Conservation (phyloP, 2,329 filamentous ascomycete genomes). For the Zymoseptoria crescenta region DNA sequence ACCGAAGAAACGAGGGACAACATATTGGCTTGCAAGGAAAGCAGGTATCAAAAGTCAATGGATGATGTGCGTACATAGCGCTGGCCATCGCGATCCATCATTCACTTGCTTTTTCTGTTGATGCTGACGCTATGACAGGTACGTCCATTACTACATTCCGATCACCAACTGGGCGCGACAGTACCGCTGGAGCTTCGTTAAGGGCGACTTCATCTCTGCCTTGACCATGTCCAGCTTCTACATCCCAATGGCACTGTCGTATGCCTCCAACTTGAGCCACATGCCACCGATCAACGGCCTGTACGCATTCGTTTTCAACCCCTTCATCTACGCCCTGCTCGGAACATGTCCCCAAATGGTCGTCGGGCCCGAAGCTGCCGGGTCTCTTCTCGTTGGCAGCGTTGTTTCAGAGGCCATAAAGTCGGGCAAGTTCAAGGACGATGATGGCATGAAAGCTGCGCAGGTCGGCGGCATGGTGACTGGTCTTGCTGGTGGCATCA, state of each 20-base stretch:
- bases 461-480: constrained; percentile 82
- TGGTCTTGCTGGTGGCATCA: constrained; percentile 77
- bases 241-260: constrained; percentile 90
- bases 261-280: constrained; percentile 85
- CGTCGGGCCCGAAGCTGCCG: constrained; percentile 89
- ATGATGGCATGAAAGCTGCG: constrained; percentile 65
- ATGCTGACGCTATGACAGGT: constrained; percentile 47
- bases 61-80: constrained; percentile 55
- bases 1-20: constrained; percentile 62
- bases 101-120: constrained; percentile 1
- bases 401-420: constrained; percentile 74
- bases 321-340: constrained; percentile 80
- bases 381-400: constrained; percentile 80
- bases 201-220: constrained; percentile 79
- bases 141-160: constrained; percentile 87
- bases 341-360: constrained; percentile 91
- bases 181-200: constrained; percentile 73
- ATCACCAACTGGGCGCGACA: constrained; percentile 84
- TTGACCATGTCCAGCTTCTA: constrained; percentile 98
- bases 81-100: background rate
- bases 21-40: constrained; percentile 60
- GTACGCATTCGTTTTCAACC: constrained; percentile 89
- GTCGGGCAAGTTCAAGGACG: constrained; percentile 54
- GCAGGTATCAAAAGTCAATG: constrained; percentile 67
- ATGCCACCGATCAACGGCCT: constrained; percentile 88